phyloP scores from a whole-genome alignment of 2,329 filamentous ascomycete species.

The Colletotrichum sp. region DNA sequence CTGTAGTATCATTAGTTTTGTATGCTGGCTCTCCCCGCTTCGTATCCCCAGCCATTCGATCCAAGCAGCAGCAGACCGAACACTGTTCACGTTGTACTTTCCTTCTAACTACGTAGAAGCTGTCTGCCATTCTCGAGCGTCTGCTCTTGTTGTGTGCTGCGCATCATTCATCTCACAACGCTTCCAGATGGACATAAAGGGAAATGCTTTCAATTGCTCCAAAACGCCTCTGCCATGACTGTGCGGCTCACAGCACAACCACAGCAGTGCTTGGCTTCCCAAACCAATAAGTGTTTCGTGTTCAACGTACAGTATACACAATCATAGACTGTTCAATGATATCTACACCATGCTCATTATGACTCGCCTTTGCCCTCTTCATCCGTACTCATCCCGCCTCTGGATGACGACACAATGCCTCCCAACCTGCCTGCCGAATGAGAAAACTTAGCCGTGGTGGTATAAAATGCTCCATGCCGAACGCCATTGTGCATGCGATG shows the following conservation, averaged over 20 bases:
- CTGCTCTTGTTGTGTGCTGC: neutral
- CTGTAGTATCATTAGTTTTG: neutral
- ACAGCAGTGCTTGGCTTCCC: neutral
- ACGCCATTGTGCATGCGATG: slow-evolving; percentile 25
- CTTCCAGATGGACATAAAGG: neutral
- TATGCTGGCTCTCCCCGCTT: neutral
- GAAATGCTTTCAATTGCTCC: neutral
- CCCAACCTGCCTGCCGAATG: slow-evolving; percentile 4
- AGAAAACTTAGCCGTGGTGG: slow-evolving; percentile 12
- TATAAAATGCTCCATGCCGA: slow-evolving; percentile 26
- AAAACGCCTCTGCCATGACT: neutral
- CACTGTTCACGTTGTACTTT: neutral
- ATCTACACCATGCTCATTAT: slow-evolving; percentile 24
- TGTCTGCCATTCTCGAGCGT: neutral
- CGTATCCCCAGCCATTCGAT: neutral
- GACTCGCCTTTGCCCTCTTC: neutral
- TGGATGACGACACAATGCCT: neutral
- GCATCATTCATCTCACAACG: neutral
- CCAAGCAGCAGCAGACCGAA: neutral
- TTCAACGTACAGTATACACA: slow-evolving; percentile 22
- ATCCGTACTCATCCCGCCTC: neutral
- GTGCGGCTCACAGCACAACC: neutral
- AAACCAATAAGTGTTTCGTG: slow-evolving; percentile 7
- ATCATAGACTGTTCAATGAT: slow-evolving; percentile 23
- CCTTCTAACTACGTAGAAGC: neutral